These are phyloP conservation scores for Phytophthora pinifolia DNA, from an alignment of 352 stramenopile species.

Conservation along the genomic window DNA sequence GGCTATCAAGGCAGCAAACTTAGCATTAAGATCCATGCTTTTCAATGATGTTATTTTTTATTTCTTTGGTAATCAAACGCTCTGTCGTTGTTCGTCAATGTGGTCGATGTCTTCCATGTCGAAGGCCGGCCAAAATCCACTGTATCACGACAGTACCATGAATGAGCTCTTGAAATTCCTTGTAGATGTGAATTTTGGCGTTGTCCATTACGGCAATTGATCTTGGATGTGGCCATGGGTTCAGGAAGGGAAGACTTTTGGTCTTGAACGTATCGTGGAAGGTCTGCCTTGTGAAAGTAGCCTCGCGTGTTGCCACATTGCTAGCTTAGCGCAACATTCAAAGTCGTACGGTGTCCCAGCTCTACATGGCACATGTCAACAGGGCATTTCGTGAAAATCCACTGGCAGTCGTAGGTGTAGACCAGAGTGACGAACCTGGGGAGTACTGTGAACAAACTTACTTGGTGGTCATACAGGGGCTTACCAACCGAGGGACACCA, in stretches of 20 bases:
- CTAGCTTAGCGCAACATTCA: too few species aligned
- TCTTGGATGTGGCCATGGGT: conserved; percentile 23
- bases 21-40: not conserved
- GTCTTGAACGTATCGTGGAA: conserved; percentile 25
- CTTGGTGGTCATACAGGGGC: too few species aligned
- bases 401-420: too few species aligned
- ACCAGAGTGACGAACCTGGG: too few species aligned
- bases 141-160: not conserved
- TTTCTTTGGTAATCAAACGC: not conserved
- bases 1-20: not conserved
- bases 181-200: conserved; percentile 27
- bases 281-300: conserved; percentile 18
- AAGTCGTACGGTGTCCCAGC: too few species aligned
- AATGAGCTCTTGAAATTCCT: conserved; percentile 5
- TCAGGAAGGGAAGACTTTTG: conserved; percentile 3
- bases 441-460: too few species aligned
- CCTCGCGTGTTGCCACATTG: too few species aligned
- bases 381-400: too few species aligned
- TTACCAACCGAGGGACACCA: too few species aligned
- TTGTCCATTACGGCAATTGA: conserved; percentile 31
- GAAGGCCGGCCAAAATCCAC: conserved; percentile 5
- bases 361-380: too few species aligned
- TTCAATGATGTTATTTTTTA: conserved; percentile 4
- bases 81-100: not conserved
- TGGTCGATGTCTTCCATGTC: conserved; percentile 6